A percentile compares a stretch with the other conserved stretches of the same genome.
Evolutionary conservation across 2,329 filamentous ascomycete genomes (phyloP).

Genomic region (Aspergillus transmontanensis): DNA sequence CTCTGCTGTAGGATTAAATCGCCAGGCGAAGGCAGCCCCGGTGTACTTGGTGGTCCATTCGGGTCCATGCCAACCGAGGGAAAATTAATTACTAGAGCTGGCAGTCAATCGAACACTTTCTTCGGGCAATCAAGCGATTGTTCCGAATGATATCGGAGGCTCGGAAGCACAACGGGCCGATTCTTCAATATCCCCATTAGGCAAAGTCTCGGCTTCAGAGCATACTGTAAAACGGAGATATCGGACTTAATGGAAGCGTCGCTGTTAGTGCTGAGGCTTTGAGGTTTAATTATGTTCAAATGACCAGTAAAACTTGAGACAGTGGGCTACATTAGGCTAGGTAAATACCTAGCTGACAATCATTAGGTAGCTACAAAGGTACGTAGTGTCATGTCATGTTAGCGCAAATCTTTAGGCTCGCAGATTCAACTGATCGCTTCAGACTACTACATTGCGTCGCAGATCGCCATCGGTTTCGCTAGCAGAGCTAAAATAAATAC

Average conservation of each 20-base stretch:
- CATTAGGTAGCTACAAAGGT: neutral
- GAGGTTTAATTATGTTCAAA: neutral
- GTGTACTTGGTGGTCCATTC: slow-evolving; percentile 33
- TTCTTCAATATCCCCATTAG: slow-evolving; percentile 1
- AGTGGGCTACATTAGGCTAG: neutral
- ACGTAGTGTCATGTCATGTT: neutral
- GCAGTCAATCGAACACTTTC: slow-evolving; percentile 8
- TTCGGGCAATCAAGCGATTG: slow-evolving; percentile 11
- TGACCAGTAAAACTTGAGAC: neutral
- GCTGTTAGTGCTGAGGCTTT: neutral
- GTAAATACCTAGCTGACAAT: neutral
- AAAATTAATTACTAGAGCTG: slow-evolving; percentile 9
- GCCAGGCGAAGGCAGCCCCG: slow-evolving; percentile 32
- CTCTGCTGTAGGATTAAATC: slow-evolving; percentile 41
- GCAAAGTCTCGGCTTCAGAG: neutral
- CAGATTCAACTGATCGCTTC: no score
- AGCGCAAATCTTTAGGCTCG: neutral
- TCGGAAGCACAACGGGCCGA: slow-evolving; percentile 37
- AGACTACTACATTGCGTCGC: neutral
- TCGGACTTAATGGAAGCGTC: slow-evolving; percentile 25
- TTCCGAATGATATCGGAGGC: slow-evolving; percentile 24
- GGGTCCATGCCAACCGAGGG: slow-evolving; percentile 40
- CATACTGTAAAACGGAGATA: neutral
- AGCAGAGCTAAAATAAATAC: neutral
- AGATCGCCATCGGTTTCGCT: neutral